These are phyloP conservation scores for Pyricularia pennisetigena DNA, from an alignment of 2,329 filamentous ascomycete genomes.

Conservation along the genomic window DNA sequence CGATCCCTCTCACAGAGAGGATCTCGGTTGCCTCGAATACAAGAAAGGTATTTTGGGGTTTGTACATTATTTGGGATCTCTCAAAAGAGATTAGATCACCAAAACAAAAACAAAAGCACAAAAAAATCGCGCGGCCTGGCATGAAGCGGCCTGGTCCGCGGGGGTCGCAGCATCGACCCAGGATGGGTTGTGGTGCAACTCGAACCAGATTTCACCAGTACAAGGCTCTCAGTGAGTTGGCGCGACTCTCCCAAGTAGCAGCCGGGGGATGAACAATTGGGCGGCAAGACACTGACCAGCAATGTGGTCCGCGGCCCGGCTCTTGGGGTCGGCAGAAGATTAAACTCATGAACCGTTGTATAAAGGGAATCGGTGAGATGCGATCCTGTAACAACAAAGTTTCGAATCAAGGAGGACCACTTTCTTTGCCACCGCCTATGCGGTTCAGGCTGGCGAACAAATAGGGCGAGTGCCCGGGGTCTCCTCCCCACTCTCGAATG, in stretches of 20 bases:
- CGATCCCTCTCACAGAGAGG: background rate
- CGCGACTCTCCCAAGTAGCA: background rate
- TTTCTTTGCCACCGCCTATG: conserved; percentile 1
- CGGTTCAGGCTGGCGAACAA: background rate
- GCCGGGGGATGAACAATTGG: background rate
- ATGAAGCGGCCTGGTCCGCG: conserved; percentile 16
- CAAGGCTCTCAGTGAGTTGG: conserved; percentile 2
- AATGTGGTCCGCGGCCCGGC: conserved; percentile 1
- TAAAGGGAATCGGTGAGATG: background rate
- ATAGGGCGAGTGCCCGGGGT: background rate
- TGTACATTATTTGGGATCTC: background rate
- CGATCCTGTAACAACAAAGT: conserved; percentile 1
- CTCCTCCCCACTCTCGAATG: background rate
- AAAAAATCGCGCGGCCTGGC: background rate
- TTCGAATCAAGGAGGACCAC: background rate
- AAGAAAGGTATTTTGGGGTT: background rate
- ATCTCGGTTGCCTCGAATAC: background rate
- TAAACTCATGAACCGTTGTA: conserved; percentile 3
- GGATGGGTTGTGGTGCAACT: conserved; percentile 15
- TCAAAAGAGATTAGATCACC: background rate
- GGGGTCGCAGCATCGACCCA: conserved; percentile 47
- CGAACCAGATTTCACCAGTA: background rate
- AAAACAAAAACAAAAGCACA: conserved; percentile 1
- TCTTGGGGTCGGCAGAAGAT: background rate
- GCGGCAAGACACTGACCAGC: conserved; percentile 2